Base-by-base conservation (phyloP, 352 stramenopile species). In the Globisporangium rhizosaccharum region DNA sequence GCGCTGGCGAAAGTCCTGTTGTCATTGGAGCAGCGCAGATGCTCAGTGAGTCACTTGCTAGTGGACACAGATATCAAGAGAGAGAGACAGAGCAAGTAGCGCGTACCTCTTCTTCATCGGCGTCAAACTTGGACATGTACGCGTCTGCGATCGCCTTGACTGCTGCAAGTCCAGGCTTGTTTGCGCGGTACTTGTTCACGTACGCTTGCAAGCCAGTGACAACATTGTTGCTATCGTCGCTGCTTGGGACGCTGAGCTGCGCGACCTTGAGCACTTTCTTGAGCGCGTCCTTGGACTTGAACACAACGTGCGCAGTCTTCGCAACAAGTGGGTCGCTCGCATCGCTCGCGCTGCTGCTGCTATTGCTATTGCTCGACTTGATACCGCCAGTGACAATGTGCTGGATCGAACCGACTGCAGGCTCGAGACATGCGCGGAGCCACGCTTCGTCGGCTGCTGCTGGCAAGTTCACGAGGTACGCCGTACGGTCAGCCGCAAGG, bases 61-160 rank as follows among this genome's bases (percentile, higher is more conserved):
- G 26, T 33, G 42, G 15, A 9, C 4, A 9, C 45, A 39, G 3
- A 2, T 25, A n/a, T 10, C 18, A 61, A 39, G 8, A 66, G 51
- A 25, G 51, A 62, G 15, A 39, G 17, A 37, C 33, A 12, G 26
- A 4, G 26, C 25, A 2, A 9, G 11, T 25, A 26, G 0, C 3
- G 56, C 67, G 12, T 42, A 87, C 76, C 62, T 82, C 73, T 50
- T 80, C 71, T 62, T 94, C 85, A 45, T 80, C 57, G 11, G 73
- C 69, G 54, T 94, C 85, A 57, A 94, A 94, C 26, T 68, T 63
- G 44, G 74, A 71, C 82, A 94, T 94, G 60, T 83, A 92, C 28
- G 75, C 65, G 61, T 94, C 82, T 0, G 82, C 79, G 26, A 85
- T 67, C 23, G 76, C 72, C 57, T 92, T 90, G 10, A 94, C 62